These are phyloP conservation scores for Solanum ossicruentum DNA, from an alignment of 257 asterid genomes.

Conservation along the genomic window DNA sequence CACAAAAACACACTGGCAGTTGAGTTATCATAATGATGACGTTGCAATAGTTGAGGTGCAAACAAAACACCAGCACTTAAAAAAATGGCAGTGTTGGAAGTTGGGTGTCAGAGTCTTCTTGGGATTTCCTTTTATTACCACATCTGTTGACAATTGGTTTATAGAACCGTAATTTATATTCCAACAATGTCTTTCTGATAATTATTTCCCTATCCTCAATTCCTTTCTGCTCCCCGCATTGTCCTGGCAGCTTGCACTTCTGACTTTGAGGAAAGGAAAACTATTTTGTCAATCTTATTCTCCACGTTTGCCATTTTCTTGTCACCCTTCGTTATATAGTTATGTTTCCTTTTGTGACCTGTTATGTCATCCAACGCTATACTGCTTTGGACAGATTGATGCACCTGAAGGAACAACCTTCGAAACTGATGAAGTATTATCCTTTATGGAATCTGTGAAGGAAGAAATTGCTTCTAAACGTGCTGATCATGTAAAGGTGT, in stretches of 20 bases:
- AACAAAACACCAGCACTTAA: not conserved
- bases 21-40: not conserved
- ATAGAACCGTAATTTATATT: not conserved
- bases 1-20: not conserved
- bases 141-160: not conserved
- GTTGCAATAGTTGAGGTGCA: not conserved
- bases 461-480: slow-evolving; percentile 49
- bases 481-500: slow-evolving; percentile 53
- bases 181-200: not conserved
- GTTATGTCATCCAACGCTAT: not conserved
- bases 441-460: slow-evolving; percentile 47
- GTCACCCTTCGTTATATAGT: not conserved
- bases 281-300: not conserved
- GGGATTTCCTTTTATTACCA: not conserved
- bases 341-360: not conserved
- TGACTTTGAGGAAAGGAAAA: not conserved
- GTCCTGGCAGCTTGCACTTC: not conserved
- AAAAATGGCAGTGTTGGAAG: not conserved
- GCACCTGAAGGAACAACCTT: slow-evolving; percentile 26
- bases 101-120: not conserved
- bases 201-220: not conserved
- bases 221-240: not conserved
- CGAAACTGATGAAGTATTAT: slow-evolving; percentile 29
- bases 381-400: slow-evolving; percentile 28
- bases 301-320: not conserved